phyloP scores from a whole-genome alignment of 2,329 filamentous ascomycete species.

The Fusarium zealandicum region DNA sequence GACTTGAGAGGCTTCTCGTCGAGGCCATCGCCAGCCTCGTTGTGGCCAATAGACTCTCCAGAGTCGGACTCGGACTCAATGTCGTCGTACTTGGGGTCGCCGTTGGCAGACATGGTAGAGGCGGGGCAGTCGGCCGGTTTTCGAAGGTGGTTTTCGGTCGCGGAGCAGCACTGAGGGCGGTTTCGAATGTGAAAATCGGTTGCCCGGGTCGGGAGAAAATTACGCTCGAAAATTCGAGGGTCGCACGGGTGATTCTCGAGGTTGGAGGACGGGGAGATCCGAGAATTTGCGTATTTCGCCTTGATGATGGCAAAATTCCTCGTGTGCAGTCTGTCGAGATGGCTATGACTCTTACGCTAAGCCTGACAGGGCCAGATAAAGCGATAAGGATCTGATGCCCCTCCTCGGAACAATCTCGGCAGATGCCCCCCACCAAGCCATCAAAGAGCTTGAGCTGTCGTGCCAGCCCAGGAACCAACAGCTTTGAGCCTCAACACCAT shows the following conservation, averaged over 20 bases:
- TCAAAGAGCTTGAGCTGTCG: no score
- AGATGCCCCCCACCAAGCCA: neutral
- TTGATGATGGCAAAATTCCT: slow-evolving; percentile 52
- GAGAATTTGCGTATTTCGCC: slow-evolving; percentile 45
- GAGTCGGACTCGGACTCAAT: slow-evolving; percentile 75
- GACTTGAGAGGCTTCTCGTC: slow-evolving; percentile 79
- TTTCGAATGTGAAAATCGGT: slow-evolving; percentile 23
- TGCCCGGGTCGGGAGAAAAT: slow-evolving; percentile 28
- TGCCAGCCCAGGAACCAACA: no score
- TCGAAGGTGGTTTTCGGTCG: slow-evolving; percentile 35
- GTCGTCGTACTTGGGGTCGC: slow-evolving; percentile 72
- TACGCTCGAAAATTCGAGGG: slow-evolving; percentile 25
- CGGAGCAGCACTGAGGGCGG: slow-evolving; percentile 17
- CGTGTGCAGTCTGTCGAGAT: slow-evolving; percentile 48
- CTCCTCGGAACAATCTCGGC: slow-evolving; percentile 46
- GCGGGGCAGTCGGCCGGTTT: slow-evolving; percentile 43
- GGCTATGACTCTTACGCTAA: slow-evolving; percentile 52
- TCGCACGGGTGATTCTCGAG: slow-evolving; percentile 25
- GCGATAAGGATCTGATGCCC: slow-evolving; percentile 49
- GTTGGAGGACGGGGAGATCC: slow-evolving; percentile 29
- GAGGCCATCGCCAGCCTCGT: slow-evolving; percentile 62
- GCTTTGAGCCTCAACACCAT: no score
- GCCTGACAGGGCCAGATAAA: slow-evolving; percentile 47
- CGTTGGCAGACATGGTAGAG: slow-evolving; percentile 61
- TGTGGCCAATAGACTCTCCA: slow-evolving; percentile 68